Percentiles rank a stretch among this genome's conserved stretches.
phyloP scores from a whole-genome alignment of 1,139 yeast genomes.

The Debaryomyces sp. region DNA sequence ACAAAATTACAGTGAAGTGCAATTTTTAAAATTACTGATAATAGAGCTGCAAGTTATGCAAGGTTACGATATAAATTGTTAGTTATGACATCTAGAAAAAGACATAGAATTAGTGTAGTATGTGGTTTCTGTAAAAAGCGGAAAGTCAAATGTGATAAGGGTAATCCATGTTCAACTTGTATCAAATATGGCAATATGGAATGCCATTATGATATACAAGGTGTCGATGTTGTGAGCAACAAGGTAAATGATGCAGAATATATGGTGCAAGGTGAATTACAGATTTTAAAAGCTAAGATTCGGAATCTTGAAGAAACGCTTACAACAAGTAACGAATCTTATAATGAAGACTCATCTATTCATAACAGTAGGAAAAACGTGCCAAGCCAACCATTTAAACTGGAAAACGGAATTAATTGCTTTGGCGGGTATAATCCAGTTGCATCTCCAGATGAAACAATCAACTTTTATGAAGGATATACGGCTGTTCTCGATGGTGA shows the following conservation, averaged over 20 bases:
- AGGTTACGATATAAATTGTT: background rate
- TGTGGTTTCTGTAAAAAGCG: constrained; percentile 45
- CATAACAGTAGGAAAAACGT: background rate
- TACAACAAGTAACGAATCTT: background rate
- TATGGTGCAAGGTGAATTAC: constrained; percentile 12
- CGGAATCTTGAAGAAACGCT: constrained; percentile 10
- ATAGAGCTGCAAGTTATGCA: background rate
- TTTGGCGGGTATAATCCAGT: constrained; percentile 16
- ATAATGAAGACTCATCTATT: background rate
- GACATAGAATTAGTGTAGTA: constrained; percentile 39
- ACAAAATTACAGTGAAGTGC: background rate
- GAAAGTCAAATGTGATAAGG: constrained; percentile 48
- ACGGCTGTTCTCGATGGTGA: constrained; percentile 28
- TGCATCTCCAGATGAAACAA: constrained; percentile 25
- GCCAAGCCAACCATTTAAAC: background rate
- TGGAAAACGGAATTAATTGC: background rate
- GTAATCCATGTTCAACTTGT: constrained; percentile 45
- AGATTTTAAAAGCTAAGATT: constrained; percentile 14
- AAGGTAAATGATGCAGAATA: constrained; percentile 4
- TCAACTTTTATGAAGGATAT: constrained; percentile 38
- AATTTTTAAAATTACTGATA: background rate
- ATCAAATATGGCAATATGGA: constrained; percentile 35
- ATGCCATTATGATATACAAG: constrained; percentile 22
- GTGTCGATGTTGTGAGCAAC: constrained; percentile 4
- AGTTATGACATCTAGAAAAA: constrained; percentile 18